Evolutionary conservation across 164 flowering plant genomes (phyloP).

Genomic region (Aristolochia californica): DNA sequence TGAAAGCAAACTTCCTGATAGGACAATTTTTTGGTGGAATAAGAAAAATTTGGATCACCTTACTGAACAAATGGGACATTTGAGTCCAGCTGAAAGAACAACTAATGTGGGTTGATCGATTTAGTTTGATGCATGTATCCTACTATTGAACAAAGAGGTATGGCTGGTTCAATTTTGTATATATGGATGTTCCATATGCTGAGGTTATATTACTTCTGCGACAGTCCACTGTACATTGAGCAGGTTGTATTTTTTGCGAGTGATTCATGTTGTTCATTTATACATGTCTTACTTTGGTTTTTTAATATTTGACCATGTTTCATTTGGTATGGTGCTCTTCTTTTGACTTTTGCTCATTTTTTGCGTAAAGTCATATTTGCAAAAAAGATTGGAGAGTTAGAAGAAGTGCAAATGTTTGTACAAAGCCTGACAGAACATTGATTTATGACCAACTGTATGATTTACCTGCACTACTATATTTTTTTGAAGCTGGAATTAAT

Average conservation of each 20-base stretch:
- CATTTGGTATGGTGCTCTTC: too few relatives aligned
- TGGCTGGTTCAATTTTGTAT: conserved; percentile 14
- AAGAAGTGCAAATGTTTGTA: too few relatives aligned
- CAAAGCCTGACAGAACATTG: too few relatives aligned
- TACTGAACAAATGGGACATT: conserved; percentile 43
- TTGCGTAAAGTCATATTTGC: too few relatives aligned
- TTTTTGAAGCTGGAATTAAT: too few relatives aligned
- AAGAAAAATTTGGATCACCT: conserved; percentile 36
- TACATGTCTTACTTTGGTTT: neutral
- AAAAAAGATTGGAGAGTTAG: too few relatives aligned
- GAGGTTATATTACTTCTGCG: neutral
- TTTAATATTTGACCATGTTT: too few relatives aligned
- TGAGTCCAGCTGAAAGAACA: conserved; percentile 36
- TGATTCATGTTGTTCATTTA: conserved; percentile 1
- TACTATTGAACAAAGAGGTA: conserved; percentile 12
- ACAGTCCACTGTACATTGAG: conserved; percentile 3
- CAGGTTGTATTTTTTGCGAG: conserved; percentile 3
- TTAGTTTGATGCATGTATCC: conserved; percentile 12
- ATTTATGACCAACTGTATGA: too few relatives aligned
- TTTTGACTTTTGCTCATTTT: too few relatives aligned
- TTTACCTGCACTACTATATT: too few relatives aligned
- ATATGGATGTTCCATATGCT: conserved; percentile 6
- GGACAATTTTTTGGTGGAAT: conserved; percentile 34
- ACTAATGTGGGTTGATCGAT: conserved; percentile 14
- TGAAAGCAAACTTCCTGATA: conserved; percentile 20